These are phyloP conservation scores for Shiraia sp. DNA, from an alignment of 2,329 filamentous ascomycete genomes.

Conservation along the genomic window DNA sequence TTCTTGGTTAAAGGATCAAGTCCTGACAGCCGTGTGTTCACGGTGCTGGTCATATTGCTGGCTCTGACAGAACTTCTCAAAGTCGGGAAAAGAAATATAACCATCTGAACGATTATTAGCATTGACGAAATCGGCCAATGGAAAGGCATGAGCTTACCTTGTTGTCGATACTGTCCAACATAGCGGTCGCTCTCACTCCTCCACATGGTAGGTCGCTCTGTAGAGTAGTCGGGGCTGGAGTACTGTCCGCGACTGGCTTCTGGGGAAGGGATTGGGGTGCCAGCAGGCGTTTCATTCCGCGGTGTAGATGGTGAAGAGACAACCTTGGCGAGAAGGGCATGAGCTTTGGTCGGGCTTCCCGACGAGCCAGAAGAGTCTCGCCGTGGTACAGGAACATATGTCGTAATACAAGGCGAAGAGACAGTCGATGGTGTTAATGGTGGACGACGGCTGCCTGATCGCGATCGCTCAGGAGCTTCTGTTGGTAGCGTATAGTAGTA, in stretches of 20 bases:
- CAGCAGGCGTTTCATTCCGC: slow-evolving; percentile 38
- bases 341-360: slow-evolving; percentile 48
- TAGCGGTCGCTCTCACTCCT: slow-evolving; percentile 45
- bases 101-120: slow-evolving; percentile 47
- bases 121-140: slow-evolving; percentile 17
- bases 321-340: slow-evolving; percentile 49
- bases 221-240: slow-evolving; percentile 28
- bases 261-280: slow-evolving; percentile 35
- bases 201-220: slow-evolving; percentile 38
- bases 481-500: slow-evolving; percentile 46
- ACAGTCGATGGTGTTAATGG: slow-evolving; percentile 52
- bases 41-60: slow-evolving; percentile 35
- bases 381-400: slow-evolving; percentile 45
- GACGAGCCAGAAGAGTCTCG: slow-evolving; percentile 45
- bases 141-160: slow-evolving; percentile 32
- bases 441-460: slow-evolving; percentile 46
- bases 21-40: slow-evolving; percentile 37
- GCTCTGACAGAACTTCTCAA: slow-evolving; percentile 64
- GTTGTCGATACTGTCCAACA: slow-evolving; percentile 41
- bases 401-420: slow-evolving; percentile 50
- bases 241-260: slow-evolving; percentile 26
- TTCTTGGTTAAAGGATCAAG: slow-evolving; percentile 24
- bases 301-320: slow-evolving; percentile 48
- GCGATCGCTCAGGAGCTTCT: slow-evolving; percentile 38
- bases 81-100: slow-evolving; percentile 76